Conservation (phyloP, 345 rosid species). For the Citrus maxima region DNA sequence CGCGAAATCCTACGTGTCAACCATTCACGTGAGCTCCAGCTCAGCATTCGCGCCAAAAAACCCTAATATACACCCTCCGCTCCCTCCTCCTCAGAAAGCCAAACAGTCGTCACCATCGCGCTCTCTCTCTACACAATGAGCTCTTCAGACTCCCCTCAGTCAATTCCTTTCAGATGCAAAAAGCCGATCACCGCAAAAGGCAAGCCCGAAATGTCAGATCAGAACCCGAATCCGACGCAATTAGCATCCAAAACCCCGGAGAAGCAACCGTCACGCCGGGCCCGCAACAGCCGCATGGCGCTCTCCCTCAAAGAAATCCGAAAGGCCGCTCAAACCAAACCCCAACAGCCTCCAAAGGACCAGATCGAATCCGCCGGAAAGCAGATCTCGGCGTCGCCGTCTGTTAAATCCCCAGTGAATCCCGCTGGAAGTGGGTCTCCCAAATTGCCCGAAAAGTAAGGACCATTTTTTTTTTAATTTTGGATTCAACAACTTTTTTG, state of each 20-base stretch:
- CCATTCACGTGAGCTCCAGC: constrained; percentile 16
- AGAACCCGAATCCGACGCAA: not conserved
- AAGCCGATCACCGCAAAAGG: constrained; percentile 20
- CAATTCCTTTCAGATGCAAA: constrained; percentile 44
- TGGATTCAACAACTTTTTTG: not conserved
- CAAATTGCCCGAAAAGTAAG: constrained; percentile 48
- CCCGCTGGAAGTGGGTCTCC: constrained; percentile 7
- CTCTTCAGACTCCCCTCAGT: constrained; percentile 25
- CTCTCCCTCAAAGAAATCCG: constrained; percentile 63
- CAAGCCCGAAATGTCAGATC: constrained; percentile 4
- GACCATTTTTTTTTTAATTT: not conserved
- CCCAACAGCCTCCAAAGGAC: constrained; percentile 17
- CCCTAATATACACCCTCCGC: constrained; percentile 7
- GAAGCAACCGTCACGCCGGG: constrained; percentile 38
- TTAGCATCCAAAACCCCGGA: constrained; percentile 53
- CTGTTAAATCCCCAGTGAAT: constrained; percentile 19
- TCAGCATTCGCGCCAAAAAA: constrained; percentile 39
- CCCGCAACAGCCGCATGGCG: constrained; percentile 50
- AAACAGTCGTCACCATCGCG: not conserved
- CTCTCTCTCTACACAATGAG: constrained; percentile 24
- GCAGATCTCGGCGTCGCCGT: constrained; percentile 30
- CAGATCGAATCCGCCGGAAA: constrained; percentile 38
- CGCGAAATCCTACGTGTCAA: constrained; percentile 48
- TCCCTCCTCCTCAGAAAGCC: not conserved
- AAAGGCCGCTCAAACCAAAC: constrained; percentile 44